Evolutionary conservation across 176 grass and related monocot species (phyloP), one percentile per base, ranked within the genome.

Genomic region (Sorghum bicolor): DNA sequence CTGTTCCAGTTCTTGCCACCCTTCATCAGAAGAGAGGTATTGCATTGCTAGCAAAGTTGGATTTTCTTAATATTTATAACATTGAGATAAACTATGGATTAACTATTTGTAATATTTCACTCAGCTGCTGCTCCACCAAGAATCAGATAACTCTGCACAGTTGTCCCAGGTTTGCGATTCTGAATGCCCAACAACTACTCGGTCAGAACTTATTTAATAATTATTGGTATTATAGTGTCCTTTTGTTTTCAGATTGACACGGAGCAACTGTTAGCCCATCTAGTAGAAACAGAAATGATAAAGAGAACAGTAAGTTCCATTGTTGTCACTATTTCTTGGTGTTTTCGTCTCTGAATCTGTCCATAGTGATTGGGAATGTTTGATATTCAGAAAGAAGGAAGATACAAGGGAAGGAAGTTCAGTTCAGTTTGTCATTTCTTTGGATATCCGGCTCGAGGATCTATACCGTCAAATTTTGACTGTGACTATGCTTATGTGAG

Each of bases 81-180:
- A 60, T 45, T 76, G 22, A 69, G 6, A 71, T 62, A 80, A 75
- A 53, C 22, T 50, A 60, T 83, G 19, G 20, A 69, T 25, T 82
- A 66, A 77, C 50, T 12, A 30, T 61, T 69, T 79, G 9, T 4
- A 0, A 45, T 70, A 63, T 86, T 52, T 83, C 25, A 34, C 19
- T 63, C 92, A 94, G 92, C 64, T 94, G 22, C 92, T 94, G 2
- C 89, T 92, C 73, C 81, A 86, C 69, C 92, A 91, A 31, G 89
- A 94, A 81, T 94, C 92, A 37, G 92, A 92, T 81, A 91, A 94
- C 44, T 92, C 92, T 69, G 92, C 92, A 0, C 92, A 94, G 82
- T 32, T 94, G 38, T 94, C 92, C 22, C 92, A 94, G 87, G 92
- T 94, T 80, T 81, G 80, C 80, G 52, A 63, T 25, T 10, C 25